Evolutionary conservation across 371 early-diverging fungal species (phyloP).

Genomic region (Gilbertella persicaria): DNA sequence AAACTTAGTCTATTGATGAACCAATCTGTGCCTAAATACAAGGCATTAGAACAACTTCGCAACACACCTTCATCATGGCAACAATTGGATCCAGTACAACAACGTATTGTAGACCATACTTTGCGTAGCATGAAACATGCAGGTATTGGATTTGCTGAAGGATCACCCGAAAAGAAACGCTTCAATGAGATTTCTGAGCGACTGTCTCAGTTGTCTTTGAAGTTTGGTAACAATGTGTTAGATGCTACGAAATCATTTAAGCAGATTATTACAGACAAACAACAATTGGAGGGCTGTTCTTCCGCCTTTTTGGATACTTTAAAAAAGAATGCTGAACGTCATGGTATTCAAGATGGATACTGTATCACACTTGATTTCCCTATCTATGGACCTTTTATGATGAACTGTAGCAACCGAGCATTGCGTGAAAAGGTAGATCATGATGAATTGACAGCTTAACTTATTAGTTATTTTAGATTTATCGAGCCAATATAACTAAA

Average conservation of each 20-base stretch:
- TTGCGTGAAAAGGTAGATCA: conserved; percentile 55
- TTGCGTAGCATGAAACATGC: conserved; percentile 61
- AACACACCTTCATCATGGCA: conserved; percentile 39
- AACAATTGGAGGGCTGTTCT: conserved; percentile 57
- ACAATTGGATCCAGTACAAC: conserved; percentile 51
- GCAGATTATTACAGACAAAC: conserved; percentile 44
- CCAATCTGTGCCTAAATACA: conserved; percentile 60
- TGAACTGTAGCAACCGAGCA: conserved; percentile 60
- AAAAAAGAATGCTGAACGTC: conserved; percentile 50
- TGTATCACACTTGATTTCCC: conserved; percentile 65
- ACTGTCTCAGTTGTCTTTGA: conserved; percentile 55
- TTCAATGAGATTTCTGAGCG: conserved; percentile 63
- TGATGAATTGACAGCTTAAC: no score
- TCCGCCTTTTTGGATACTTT: conserved; percentile 49
- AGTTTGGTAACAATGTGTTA: conserved; percentile 62
- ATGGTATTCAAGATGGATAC: conserved; percentile 53
- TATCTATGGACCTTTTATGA: conserved; percentile 65
- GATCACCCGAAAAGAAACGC: conserved; percentile 51
- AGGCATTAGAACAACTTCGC: conserved; percentile 53
- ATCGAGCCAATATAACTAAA: conserved; percentile 56
- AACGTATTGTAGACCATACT: conserved; percentile 59
- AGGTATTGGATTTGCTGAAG: conserved; percentile 62
- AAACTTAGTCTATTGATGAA: conserved; percentile 59
- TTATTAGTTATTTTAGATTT: conserved; percentile 52
- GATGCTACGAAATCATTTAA: conserved; percentile 68